A percentile compares a stretch with the other conserved stretches of the same genome.
These are phyloP conservation scores for Tubosaeta brunneosetosa DNA, from an alignment of 768 basidiomycete species.

Conservation along the genomic window DNA sequence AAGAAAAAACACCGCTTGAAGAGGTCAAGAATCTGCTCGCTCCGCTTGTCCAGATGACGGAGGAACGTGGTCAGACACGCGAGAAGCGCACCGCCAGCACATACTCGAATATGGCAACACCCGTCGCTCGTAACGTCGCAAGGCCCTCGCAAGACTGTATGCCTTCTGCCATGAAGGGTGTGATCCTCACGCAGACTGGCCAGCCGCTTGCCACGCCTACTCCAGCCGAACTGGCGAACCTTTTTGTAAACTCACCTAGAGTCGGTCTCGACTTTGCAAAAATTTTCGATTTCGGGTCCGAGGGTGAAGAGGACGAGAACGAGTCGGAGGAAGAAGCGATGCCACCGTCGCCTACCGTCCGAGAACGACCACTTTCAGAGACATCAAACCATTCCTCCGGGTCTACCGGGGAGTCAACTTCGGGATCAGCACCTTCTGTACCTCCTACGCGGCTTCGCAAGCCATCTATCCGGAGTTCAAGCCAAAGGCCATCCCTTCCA, in stretches of 20 bases:
- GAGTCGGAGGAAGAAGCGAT: too few species aligned
- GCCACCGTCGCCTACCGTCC: too few species aligned
- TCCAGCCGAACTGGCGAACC: too few species aligned
- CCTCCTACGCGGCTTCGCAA: slow-evolving; percentile 13
- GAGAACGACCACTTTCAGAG: too few species aligned
- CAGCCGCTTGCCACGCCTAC: slow-evolving; percentile 60
- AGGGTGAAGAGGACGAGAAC: too few species aligned
- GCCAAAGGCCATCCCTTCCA: slow-evolving; percentile 31
- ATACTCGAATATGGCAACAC: slow-evolving; percentile 42
- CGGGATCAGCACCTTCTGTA: too few species aligned
- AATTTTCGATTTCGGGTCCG: too few species aligned
- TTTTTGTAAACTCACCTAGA: too few species aligned
- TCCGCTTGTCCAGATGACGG: slow-evolving; percentile 40
- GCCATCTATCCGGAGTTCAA: slow-evolving; percentile 50
- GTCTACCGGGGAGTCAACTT: slow-evolving; percentile 17
- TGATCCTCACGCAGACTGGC: slow-evolving; percentile 75
- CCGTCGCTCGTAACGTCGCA: slow-evolving; percentile 38
- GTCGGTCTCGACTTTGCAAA: too few species aligned
- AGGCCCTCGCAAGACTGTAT: slow-evolving; percentile 24
- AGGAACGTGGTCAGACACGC: slow-evolving; percentile 23
- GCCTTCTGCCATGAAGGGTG: slow-evolving; percentile 68
- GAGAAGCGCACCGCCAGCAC: slow-evolving; percentile 14
- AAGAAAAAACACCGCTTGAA: slow-evolving; percentile 59
- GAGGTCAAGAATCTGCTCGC: slow-evolving; percentile 70
- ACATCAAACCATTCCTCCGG: slow-evolving; percentile 25